Percentiles rank a stretch among this genome's conserved stretches.
phyloP scores from a whole-genome alignment of 768 basidiomycete genomes.

The Myochromella boudieri region DNA sequence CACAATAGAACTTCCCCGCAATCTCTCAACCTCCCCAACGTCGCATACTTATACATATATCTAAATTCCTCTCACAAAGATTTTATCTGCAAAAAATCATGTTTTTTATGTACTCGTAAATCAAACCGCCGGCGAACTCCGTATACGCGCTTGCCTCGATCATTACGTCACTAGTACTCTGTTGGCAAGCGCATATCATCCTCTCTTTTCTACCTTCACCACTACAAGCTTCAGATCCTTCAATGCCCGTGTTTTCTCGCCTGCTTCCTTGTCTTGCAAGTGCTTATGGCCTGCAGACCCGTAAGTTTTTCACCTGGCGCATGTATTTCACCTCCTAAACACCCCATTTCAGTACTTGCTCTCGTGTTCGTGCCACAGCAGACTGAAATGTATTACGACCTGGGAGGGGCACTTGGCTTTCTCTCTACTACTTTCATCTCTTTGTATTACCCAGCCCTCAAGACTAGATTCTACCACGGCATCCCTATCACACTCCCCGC shows the following conservation, averaged over 20 bases:
- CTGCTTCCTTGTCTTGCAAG: constrained; percentile 48
- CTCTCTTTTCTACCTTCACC: neutral
- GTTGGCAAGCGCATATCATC: no score
- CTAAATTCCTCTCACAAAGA: no score
- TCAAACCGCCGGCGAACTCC: no score
- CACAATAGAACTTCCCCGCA: no score
- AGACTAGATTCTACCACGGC: constrained; percentile 45
- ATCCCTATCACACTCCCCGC: constrained; percentile 36
- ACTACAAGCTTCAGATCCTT: constrained; percentile 3
- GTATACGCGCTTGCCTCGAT: no score
- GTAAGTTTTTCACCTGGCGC: constrained; percentile 27
- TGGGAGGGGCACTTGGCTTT: constrained; percentile 67
- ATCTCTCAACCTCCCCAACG: no score
- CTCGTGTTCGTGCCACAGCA: constrained; percentile 63
- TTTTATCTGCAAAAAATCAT: no score
- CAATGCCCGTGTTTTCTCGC: constrained; percentile 51
- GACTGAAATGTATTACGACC: constrained; percentile 66
- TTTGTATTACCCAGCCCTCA: constrained; percentile 60
- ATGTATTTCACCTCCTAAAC: constrained; percentile 3
- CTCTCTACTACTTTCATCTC: constrained; percentile 59
- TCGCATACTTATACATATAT: no score
- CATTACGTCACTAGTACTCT: no score
- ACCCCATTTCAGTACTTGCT: constrained; percentile 45
- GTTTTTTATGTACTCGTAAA: no score
- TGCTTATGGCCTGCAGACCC: constrained; percentile 51